phyloP scores from a whole-genome alignment of 768 basidiomycete species.

The Russula emetica region DNA sequence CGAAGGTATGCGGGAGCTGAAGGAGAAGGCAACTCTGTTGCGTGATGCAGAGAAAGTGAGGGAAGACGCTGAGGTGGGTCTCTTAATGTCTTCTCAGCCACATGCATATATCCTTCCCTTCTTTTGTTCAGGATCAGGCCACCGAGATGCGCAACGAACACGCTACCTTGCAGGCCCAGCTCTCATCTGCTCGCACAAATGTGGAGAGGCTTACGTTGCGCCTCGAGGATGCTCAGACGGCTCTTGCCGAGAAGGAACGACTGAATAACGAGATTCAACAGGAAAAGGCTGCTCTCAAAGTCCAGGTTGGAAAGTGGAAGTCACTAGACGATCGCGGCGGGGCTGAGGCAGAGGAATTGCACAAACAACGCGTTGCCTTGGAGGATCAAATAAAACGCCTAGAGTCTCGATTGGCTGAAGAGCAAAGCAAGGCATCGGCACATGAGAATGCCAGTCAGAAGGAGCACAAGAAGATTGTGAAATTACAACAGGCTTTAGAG shows the following conservation, averaged over 20 bases:
- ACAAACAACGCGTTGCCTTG: constrained; percentile 52
- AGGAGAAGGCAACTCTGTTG: constrained; percentile 40
- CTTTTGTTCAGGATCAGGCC: constrained; percentile 38
- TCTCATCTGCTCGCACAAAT: constrained; percentile 45
- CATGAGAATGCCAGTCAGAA: constrained; percentile 28
- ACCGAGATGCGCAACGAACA: constrained; percentile 46
- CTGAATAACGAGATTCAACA: constrained; percentile 56
- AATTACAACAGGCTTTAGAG: constrained; percentile 20
- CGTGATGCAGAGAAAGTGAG: constrained; percentile 32
- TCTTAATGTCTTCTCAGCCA: constrained; percentile 23
- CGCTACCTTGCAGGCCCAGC: constrained; percentile 45
- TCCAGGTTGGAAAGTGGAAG: constrained; percentile 68
- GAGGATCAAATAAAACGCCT: constrained; percentile 52
- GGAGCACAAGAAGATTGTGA: constrained; percentile 25
- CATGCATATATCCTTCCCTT: not conserved
- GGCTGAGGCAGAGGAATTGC: constrained; percentile 50
- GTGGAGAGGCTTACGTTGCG: constrained; percentile 56
- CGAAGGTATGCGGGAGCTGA: constrained; percentile 37
- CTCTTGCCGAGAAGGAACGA: constrained; percentile 51
- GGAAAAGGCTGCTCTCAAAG: constrained; percentile 49
- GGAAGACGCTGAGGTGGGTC: constrained; percentile 33
- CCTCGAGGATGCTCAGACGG: constrained; percentile 52
- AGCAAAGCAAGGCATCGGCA: constrained; percentile 29
- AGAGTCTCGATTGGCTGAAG: constrained; percentile 35
- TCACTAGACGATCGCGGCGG: constrained; percentile 60